Base-by-base conservation (phyloP, 305 asterid species). In the Withania somnifera region DNA sequence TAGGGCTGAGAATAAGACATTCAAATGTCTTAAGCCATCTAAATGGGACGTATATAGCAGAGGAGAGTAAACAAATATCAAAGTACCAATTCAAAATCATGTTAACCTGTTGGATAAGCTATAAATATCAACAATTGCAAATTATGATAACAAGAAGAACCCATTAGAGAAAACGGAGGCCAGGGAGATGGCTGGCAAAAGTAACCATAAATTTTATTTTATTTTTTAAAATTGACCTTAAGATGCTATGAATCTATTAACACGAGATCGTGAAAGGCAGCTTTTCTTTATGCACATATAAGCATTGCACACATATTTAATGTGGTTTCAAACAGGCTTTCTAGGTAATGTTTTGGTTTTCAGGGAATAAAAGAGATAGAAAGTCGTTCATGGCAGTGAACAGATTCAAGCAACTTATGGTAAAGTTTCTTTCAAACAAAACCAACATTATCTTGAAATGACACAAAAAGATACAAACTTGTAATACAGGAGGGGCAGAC, bases 1-100 rank as follows among this genome's bases (percentile, higher is more conserved):
- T 89, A 76, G 98, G 98, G 93, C 98, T 95, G 93, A 87, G 78
- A 47, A 78, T n/a, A n/a, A n/a, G n/a, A n/a, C n/a, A 83, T 22
- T 9, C 26, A 73, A 73, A 47, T 50, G 45, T 73, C 79, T 24
- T 47, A 50, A 32, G 26, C 36, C 79, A 73, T 73, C 60, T 47
- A 73, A 26, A 54, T 75, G 77, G 79, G 56, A 73, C 3, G 13
- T 60, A 73, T 26, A 47, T 73, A 73, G 50, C 10, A 47, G 42
- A 24, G 13, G 51, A 13, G 77, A 32, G 52, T 53, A 47, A 47
- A 47, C 60, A 73, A 73, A 47, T 15, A 73, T 73, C 79, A 47
- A n/a, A 26, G 6, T 73, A 24, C 19, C 45, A 69, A 42, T 69
- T 22, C 47, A 53, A 50, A 38, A 76, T 26, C 30, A 34, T 34